Base-by-base conservation (phyloP, 139 green algal species). In the Chlamydomonas schloesseri region DNA sequence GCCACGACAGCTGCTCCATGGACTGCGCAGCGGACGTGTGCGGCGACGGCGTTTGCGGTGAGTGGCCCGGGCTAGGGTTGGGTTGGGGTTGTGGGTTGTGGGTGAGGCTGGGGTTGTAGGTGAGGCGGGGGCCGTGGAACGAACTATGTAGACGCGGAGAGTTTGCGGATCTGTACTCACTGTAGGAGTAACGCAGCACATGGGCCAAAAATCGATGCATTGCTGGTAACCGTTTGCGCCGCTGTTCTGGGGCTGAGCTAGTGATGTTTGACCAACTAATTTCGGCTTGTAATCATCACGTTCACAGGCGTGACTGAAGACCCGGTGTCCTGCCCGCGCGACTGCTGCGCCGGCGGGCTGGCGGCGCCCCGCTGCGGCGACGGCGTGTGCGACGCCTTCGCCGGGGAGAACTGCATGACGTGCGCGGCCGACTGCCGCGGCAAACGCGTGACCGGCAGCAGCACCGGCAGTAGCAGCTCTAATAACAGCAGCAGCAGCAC, bases 1-100 rank as follows among this genome's bases (percentile, higher is more conserved):
- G 24, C 37, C 9, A 17, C 37, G 36, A 9, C 36, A 76, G n/a
- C 36, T 76, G 71, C 71, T 21, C 36, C 36, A 18, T 26, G 20
- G 71, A 76, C 71, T 76, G 71, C 71, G 14, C 34, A 1, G 67
- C n/a, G n/a, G 31, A 37, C 67, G 67, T 72, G 67, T 72, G 67
- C 67, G 67, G 67, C 31, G 33, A 72, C 67, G 67, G 67, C 67
- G 18, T 26, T n/a, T 72, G 67, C 18, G 67, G 33, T 17, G 11
- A 23, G 21, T 26, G 24, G 58, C n/a, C n/a, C n/a, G n/a, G n/a
- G n/a, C n/a, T n/a, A 26, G 58, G 24, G 58, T 67, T 31, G 21
- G 58, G 58, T 3, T 28, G 21, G n/a, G 6, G 9, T 67, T 67
- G 24, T 67, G 58, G 21, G 5, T 13, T 5, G 58, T 3, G 21